A percentile compares a stretch with the other conserved stretches of the same genome.
Evolutionary conservation across 2,329 filamentous ascomycete species (phyloP).

Genomic region (Gyromitra esculenta): DNA sequence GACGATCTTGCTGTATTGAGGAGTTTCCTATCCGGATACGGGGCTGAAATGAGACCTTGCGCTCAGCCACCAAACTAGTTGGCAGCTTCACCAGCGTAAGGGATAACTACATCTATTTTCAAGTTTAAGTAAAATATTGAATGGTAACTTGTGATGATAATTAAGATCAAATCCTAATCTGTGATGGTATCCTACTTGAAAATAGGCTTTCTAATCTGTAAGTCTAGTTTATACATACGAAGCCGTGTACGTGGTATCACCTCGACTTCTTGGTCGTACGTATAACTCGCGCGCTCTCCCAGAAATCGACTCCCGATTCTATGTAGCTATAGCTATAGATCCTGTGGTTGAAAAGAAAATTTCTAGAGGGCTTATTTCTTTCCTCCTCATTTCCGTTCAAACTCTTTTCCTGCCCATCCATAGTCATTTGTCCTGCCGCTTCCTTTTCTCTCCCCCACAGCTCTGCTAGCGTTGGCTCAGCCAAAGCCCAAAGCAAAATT

Average conservation of each 20-base stretch:
- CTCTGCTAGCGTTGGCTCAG: conserved; percentile 1
- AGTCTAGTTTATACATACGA: no score
- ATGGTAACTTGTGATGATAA: no score
- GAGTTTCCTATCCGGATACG: no score
- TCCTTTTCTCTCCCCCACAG: neutral
- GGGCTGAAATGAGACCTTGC: no score
- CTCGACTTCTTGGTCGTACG: neutral
- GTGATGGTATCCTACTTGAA: no score
- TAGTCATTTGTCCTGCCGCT: neutral
- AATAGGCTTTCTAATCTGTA: no score
- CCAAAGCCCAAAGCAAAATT: neutral
- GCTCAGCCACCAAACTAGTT: no score
- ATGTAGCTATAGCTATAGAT: conserved; percentile 1
- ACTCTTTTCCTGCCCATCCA: neutral
- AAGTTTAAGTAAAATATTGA: no score
- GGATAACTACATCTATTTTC: no score
- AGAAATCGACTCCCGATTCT: conserved; percentile 7
- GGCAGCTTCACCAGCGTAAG: no score
- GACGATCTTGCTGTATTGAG: no score
- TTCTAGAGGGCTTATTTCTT: neutral
- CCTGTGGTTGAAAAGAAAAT: conserved; percentile 33
- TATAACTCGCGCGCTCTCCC: conserved; percentile 4
- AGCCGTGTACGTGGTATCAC: neutral
- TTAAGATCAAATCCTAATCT: no score
- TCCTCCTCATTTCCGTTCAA: neutral